phyloP scores from a whole-genome alignment of 2,329 filamentous ascomycete species.

The Diatrype stigma region DNA sequence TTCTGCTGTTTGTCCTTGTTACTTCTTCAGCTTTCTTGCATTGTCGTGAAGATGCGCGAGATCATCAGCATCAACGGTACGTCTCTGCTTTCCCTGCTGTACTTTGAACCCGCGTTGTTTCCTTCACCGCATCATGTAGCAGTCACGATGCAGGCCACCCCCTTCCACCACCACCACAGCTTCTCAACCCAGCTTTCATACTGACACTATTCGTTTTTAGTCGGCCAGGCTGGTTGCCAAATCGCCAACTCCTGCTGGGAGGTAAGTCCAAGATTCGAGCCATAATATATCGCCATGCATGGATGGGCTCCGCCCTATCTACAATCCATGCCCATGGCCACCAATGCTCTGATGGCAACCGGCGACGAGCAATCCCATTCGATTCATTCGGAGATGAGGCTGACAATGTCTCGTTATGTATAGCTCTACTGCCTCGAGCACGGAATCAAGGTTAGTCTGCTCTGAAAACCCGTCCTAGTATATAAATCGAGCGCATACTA shows the following conservation, averaged over 20 bases:
- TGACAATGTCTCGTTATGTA: conserved; percentile 22
- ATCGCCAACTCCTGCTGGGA: conserved; percentile 99
- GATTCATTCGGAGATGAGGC: background rate
- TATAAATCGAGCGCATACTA: background rate
- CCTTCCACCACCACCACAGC: conserved; percentile 15
- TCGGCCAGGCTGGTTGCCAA: conserved; percentile 99
- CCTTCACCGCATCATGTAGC: conserved; percentile 40
- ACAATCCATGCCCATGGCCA: background rate
- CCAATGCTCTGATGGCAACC: background rate
- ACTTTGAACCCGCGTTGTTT: conserved; percentile 33
- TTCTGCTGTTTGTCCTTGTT: conserved; percentile 24
- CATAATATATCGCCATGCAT: conserved; percentile 3
- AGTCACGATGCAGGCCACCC: conserved; percentile 12
- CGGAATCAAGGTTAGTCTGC: conserved; percentile 82
- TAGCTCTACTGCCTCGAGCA: conserved; percentile 99
- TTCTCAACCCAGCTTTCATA: conserved; percentile 20
- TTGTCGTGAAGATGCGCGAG: conserved; percentile 81
- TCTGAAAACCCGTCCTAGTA: conserved; percentile 6
- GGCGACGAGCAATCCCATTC: background rate
- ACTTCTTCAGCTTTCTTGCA: conserved; percentile 23
- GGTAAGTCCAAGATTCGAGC: conserved; percentile 58
- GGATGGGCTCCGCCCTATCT: background rate
- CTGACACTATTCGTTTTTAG: conserved; percentile 60
- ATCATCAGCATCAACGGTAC: conserved; percentile 98
- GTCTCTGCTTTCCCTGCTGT: conserved; percentile 32